phyloP scores from a whole-genome alignment of 2,329 filamentous ascomycete genomes.

The Xylariaceae sp. region DNA sequence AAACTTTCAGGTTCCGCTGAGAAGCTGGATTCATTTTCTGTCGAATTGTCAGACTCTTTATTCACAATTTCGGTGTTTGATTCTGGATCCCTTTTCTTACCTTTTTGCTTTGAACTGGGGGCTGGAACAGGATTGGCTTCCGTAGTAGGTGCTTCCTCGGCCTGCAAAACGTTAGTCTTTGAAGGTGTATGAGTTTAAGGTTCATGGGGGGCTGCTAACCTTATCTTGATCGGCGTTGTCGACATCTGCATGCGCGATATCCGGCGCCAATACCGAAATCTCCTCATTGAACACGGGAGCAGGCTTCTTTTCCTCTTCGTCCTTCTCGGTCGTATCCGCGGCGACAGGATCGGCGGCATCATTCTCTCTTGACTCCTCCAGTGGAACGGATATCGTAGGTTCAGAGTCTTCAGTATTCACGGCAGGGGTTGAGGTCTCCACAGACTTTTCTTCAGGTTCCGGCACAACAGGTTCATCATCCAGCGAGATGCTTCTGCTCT shows the following conservation, averaged over 20 bases:
- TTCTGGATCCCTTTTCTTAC: constrained; percentile 29
- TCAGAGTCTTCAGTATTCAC: neutral
- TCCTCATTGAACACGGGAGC: constrained; percentile 12
- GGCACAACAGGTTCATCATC: neutral
- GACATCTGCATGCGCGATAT: neutral
- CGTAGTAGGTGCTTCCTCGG: constrained; percentile 5
- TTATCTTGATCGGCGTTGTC: neutral
- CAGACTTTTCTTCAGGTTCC: neutral
- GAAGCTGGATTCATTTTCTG: neutral
- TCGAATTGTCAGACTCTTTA: neutral
- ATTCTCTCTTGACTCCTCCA: constrained; percentile 11
- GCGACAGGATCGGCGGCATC: constrained; percentile 14
- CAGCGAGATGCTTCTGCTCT: constrained; percentile 24
- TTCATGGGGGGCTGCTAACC: neutral
- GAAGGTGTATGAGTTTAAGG: neutral
- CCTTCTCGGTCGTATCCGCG: constrained; percentile 33
- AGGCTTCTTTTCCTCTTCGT: constrained; percentile 31
- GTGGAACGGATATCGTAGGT: neutral
- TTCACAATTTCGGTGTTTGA: constrained; percentile 4
- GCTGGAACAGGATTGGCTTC: constrained; percentile 11
- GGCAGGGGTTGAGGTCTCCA: neutral
- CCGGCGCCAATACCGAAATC: constrained; percentile 5
- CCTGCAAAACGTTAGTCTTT: neutral
- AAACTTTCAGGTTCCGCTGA: neutral
- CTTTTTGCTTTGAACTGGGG: constrained; percentile 22